Evolutionary conservation across 108 stramenopile genomes (phyloP).

Genomic region (Cyclotella baltica): DNA sequence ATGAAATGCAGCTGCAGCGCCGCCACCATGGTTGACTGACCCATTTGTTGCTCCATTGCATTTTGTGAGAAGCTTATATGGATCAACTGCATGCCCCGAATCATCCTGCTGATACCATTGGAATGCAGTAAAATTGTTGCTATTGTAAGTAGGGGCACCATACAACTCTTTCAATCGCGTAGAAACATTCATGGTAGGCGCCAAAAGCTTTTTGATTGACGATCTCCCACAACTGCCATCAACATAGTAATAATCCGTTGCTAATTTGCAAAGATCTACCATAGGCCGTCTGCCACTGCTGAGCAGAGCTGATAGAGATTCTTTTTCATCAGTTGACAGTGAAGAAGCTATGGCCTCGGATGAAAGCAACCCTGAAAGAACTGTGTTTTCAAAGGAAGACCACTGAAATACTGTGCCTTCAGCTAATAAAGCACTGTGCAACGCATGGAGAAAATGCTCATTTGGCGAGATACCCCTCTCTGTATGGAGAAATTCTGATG

Average conservation of each 20-base stretch:
- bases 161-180: conserved; percentile 35
- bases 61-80: conserved; percentile 49
- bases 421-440: conserved; percentile 31
- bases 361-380: conserved; percentile 38
- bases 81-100: conserved; percentile 33
- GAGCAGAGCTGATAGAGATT: conserved; percentile 41
- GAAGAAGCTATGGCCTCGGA: conserved; percentile 30
- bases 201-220: conserved; percentile 55
- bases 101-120: conserved; percentile 59
- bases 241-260: conserved; percentile 54
- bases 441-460: conserved; percentile 42
- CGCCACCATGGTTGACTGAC: conserved; percentile 43
- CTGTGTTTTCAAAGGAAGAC: conserved; percentile 59
- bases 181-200: conserved; percentile 55
- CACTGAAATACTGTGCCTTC: conserved; percentile 63
- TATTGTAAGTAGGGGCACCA: conserved; percentile 49
- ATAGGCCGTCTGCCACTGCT: conserved; percentile 37
- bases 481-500: conserved; percentile 59
- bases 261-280: conserved; percentile 55
- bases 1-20: conserved; percentile 50
- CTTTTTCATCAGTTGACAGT: conserved; percentile 33
- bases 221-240: conserved; percentile 61
- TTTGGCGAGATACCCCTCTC: conserved; percentile 42
- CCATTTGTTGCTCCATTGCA: conserved; percentile 14
- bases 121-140: conserved; percentile 51